Conservation (phyloP, 2,329 filamentous ascomycete genomes). For the Parafenestella ontariensis region DNA sequence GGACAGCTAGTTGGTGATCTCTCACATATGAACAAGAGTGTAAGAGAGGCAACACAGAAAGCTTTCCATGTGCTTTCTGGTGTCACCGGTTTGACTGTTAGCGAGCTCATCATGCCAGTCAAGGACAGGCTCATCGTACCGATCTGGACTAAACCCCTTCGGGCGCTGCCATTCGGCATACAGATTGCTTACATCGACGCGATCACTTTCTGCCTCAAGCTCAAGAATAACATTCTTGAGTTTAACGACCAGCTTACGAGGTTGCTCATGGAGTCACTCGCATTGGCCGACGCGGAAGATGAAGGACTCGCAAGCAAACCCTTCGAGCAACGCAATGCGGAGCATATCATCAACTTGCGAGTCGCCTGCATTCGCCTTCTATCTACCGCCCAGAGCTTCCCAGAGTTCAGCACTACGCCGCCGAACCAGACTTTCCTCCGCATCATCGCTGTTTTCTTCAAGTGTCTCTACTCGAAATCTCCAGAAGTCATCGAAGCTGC, state of each 20-base stretch:
- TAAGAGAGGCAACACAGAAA: constrained; percentile 83
- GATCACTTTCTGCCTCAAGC: constrained; percentile 89
- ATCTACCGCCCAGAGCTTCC: constrained; percentile 90
- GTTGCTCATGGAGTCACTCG: constrained; percentile 90
- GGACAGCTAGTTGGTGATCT: constrained; percentile 86
- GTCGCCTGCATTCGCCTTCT: constrained; percentile 94
- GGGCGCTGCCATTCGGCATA: constrained; percentile 89
- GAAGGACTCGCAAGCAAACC: constrained; percentile 86
- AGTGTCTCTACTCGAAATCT: constrained; percentile 92
- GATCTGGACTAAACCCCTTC: constrained; percentile 93
- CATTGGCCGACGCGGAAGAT: constrained; percentile 91
- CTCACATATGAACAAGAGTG: constrained; percentile 94
- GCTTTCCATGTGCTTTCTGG: constrained; percentile 83
- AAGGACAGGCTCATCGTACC: constrained; percentile 88
- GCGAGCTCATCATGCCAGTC: constrained; percentile 87
- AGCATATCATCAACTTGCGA: constrained; percentile 87
- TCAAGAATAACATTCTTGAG: constrained; percentile 86
- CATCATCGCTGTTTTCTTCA: constrained; percentile 97
- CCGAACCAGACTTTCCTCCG: constrained; percentile 66
- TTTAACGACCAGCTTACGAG: constrained; percentile 93
- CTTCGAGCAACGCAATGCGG: constrained; percentile 91
- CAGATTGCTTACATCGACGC: constrained; percentile 99
- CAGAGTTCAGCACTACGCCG: constrained; percentile 82
- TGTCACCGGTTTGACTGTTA: constrained; percentile 77
- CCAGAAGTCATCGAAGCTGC: constrained; percentile 92